Conservation (phyloP, 306 rosid species). For the Ochetophila trinervis region DNA sequence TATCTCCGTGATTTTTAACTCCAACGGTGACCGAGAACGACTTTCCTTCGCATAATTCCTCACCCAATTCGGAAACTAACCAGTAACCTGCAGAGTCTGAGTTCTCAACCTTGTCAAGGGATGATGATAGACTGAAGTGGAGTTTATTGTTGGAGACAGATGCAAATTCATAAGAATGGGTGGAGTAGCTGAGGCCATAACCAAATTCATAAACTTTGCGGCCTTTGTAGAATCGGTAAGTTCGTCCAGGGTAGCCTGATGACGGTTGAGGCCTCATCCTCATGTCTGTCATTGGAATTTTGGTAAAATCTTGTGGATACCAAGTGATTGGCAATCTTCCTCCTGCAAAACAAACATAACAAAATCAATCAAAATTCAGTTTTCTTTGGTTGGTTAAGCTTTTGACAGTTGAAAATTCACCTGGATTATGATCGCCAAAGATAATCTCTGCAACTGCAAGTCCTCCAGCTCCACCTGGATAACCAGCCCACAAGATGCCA, state of each 20-base stretch:
- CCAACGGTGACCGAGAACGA: conserved; percentile 40
- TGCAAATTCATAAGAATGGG: conserved; percentile 48
- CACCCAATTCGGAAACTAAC: conserved; percentile 53
- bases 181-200: conserved; percentile 86
- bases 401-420: conserved; percentile 21
- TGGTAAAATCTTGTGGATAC: conserved; percentile 66
- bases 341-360: conserved; percentile 43
- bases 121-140: conserved; percentile 50
- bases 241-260: conserved; percentile 75
- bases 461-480: conserved; percentile 87
- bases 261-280: conserved; percentile 74
- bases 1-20: conserved; percentile 60
- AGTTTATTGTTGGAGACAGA: conserved; percentile 44
- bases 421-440: conserved; percentile 94
- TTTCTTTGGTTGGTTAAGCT: neutral
- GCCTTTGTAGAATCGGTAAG: conserved; percentile 80
- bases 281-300: conserved; percentile 94
- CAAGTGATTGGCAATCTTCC: conserved; percentile 92
- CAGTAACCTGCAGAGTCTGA: conserved; percentile 49
- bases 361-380: conserved; percentile 9
- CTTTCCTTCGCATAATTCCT: conserved; percentile 50
- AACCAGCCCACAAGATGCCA: conserved; percentile 95
- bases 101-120: conserved; percentile 31
- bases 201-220: conserved; percentile 74
- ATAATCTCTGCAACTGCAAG: conserved; percentile 72